Evolutionary conservation across 441 rosid species (phyloP).

Genomic region (Erodium chrysanthum): DNA sequence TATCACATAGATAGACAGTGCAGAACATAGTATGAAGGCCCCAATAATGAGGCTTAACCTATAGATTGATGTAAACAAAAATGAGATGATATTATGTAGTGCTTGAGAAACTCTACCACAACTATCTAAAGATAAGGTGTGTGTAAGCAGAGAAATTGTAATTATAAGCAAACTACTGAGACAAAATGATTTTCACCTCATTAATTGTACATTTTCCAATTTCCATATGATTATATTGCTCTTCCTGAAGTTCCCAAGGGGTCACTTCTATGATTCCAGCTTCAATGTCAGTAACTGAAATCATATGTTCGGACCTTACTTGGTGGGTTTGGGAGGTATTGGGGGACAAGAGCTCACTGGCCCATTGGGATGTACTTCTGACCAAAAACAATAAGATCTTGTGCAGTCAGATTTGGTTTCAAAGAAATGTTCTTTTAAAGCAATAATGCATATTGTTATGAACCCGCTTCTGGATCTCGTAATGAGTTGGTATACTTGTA

Average conservation of each 20-base stretch:
- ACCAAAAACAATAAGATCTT: too few species aligned
- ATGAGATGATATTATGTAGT: neutral
- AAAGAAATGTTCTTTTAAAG: neutral
- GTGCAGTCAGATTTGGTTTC: too few species aligned
- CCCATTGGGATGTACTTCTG: too few species aligned
- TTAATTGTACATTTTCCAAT: neutral
- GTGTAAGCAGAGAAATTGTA: neutral
- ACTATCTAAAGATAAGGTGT: neutral
- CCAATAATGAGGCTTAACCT: neutral
- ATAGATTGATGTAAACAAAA: neutral
- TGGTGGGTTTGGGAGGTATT: too few species aligned
- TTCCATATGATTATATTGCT: neutral
- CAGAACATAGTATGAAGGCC: neutral
- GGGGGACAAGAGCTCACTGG: too few species aligned
- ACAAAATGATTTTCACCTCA: neutral
- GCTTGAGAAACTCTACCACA: neutral
- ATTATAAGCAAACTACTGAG: neutral
- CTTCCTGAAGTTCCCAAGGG: too few species aligned
- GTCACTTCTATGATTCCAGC: too few species aligned
- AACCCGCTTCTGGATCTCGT: too few species aligned
- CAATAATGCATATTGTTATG: constrained; percentile 1
- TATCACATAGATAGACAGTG: neutral
- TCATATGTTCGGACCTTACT: too few species aligned
- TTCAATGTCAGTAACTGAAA: too few species aligned
- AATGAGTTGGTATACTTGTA: too few species aligned